Percentiles rank a stretch among this genome's conserved stretches.
Conservation (phyloP, 2,329 filamentous ascomycete genomes). For the Penicillium polonicum region DNA sequence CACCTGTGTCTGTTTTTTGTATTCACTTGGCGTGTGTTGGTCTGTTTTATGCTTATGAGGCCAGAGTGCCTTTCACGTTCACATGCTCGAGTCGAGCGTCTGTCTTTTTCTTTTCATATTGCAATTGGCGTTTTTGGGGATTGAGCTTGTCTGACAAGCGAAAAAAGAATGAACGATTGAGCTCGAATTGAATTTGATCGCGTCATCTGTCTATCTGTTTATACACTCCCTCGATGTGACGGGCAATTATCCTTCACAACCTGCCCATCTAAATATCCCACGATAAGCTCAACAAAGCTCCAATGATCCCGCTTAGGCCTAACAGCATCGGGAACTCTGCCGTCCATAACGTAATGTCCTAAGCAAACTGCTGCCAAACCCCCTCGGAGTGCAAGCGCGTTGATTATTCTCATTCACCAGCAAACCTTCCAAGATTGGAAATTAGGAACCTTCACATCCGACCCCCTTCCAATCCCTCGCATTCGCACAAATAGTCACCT, state of each 20-base stretch:
- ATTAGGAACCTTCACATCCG: conserved; percentile 24
- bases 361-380: conserved; percentile 16
- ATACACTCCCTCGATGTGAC: neutral
- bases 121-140: conserved; percentile 1
- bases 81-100: conserved; percentile 1
- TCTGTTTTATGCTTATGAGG: conserved; percentile 6
- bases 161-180: neutral
- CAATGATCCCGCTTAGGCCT: conserved; percentile 19
- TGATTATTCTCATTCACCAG: conserved; percentile 18
- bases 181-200: neutral
- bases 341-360: conserved; percentile 25
- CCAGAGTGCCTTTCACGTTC: neutral
- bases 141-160: neutral
- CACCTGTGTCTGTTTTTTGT: neutral
- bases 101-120: neutral
- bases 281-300: conserved; percentile 19
- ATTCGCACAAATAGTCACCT: conserved; percentile 18
- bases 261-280: conserved; percentile 12
- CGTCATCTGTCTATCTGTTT: neutral
- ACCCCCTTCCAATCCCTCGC: conserved; percentile 12
- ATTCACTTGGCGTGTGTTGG: conserved; percentile 2
- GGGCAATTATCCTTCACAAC: neutral
- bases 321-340: conserved; percentile 17
- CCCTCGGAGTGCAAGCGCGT: conserved; percentile 12
- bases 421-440: too few relatives aligned